Conservation (phyloP, 75 land plant genomes). For the Selaginella moellendorffii region DNA sequence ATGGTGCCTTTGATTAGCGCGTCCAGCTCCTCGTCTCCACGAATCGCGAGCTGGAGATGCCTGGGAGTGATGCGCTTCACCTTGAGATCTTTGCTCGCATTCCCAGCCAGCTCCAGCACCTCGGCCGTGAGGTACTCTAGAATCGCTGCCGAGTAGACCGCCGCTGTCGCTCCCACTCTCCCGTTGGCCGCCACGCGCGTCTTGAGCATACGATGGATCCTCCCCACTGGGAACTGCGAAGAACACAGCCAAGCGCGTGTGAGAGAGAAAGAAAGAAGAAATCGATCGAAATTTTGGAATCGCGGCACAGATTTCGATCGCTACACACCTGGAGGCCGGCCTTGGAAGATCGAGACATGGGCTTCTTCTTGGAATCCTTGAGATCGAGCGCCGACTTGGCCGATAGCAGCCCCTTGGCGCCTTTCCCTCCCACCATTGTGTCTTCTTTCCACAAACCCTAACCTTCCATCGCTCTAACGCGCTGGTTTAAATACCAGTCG, state of each 20-base stretch:
- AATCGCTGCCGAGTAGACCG: conserved; percentile 46
- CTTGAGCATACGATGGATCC: conserved; percentile 41
- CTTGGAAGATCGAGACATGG: conserved; percentile 1
- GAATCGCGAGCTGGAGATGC: conserved; percentile 46
- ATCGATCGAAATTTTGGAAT: neutral
- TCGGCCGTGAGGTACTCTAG: conserved; percentile 51
- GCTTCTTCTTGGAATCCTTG: conserved; percentile 17
- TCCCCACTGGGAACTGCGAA: conserved; percentile 44
- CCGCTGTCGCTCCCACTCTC: conserved; percentile 45
- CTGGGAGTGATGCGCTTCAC: conserved; percentile 44
- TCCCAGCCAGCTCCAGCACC: conserved; percentile 52
- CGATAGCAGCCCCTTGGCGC: conserved; percentile 50
- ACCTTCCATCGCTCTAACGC: neutral
- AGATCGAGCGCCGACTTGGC: conserved; percentile 26
- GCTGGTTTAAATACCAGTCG: neutral
- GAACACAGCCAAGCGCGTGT: neutral
- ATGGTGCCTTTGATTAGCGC: conserved; percentile 40
- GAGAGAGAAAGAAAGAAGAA: neutral
- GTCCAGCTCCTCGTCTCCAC: conserved; percentile 55
- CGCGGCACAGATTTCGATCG: neutral
- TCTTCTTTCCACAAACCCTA: neutral
- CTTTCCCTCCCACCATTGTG: conserved; percentile 31
- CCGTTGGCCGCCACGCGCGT: conserved; percentile 42
- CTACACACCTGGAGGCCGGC: conserved; percentile 5
- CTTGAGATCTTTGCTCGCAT: conserved; percentile 41